Conservation (phyloP, 179 eudicot species). For the Silene vulgaris region DNA sequence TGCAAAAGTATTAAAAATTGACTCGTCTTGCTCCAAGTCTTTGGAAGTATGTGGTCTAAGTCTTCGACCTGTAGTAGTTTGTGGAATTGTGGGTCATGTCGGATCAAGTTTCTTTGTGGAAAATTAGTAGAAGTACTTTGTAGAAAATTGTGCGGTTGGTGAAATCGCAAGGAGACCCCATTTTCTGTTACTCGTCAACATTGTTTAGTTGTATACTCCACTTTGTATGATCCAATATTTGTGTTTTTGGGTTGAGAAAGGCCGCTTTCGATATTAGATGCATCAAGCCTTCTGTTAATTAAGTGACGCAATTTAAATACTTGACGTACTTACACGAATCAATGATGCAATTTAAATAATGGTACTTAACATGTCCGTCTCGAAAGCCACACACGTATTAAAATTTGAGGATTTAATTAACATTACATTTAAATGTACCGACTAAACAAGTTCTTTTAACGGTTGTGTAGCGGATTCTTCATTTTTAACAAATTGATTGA, state of each 20-base stretch:
- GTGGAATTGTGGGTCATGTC: neutral
- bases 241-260: too few species aligned
- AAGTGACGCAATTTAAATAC: neutral
- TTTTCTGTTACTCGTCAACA: neutral
- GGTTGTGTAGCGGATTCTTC: too few species aligned
- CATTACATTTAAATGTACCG: too few species aligned
- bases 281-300: neutral
- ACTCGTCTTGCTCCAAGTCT: neutral
- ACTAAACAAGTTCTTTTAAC: too few species aligned
- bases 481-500: too few species aligned
- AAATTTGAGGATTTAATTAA: too few species aligned
- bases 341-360: too few species aligned
- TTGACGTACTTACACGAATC: too few species aligned
- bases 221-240: slow-evolving; percentile 4
- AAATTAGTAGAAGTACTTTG: neutral
- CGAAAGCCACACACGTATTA: too few species aligned
- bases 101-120: slow-evolving; percentile 1
- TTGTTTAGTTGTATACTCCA: neutral
- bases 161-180: neutral
- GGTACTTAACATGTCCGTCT: neutral
- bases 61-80: neutral
- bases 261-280: too few species aligned
- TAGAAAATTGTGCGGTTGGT: neutral
- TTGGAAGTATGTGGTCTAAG: neutral
- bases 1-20: neutral